Conservation (phyloP, 2,329 filamentous ascomycete species). For the Penicillium glabrum region DNA sequence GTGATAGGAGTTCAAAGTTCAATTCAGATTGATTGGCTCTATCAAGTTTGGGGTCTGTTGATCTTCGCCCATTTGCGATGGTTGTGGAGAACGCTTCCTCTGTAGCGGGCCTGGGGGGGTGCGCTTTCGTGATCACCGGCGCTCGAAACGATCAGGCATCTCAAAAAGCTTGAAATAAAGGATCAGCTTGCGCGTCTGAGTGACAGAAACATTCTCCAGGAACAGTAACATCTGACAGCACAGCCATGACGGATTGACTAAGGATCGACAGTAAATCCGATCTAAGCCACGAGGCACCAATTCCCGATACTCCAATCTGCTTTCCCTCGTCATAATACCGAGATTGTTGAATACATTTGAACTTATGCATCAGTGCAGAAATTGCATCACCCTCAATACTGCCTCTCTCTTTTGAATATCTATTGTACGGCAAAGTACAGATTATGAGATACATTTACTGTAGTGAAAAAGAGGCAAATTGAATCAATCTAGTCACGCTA, state of each 20-base stretch:
- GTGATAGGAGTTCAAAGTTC: background rate
- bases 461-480: background rate
- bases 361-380: too few species aligned
- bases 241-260: constrained; percentile 15
- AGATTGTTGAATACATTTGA: too few species aligned
- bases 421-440: too few species aligned
- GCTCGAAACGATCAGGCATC: background rate
- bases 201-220: constrained; percentile 16
- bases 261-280: constrained; percentile 13
- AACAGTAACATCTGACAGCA: constrained; percentile 14
- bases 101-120: background rate
- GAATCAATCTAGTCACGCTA: background rate
- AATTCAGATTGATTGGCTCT: background rate
- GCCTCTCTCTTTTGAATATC: too few species aligned
- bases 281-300: constrained; percentile 2
- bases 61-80: constrained; percentile 9
- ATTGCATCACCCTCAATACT: too few species aligned
- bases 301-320: background rate
- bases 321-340: too few species aligned
- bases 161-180: background rate
- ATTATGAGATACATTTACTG: too few species aligned
- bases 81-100: background rate
- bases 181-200: constrained; percentile 7
- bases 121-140: constrained; percentile 6
- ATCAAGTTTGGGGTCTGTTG: background rate